phyloP scores from a whole-genome alignment of 108 stramenopile genomes.

The Cyclostephanos tholiformis region DNA sequence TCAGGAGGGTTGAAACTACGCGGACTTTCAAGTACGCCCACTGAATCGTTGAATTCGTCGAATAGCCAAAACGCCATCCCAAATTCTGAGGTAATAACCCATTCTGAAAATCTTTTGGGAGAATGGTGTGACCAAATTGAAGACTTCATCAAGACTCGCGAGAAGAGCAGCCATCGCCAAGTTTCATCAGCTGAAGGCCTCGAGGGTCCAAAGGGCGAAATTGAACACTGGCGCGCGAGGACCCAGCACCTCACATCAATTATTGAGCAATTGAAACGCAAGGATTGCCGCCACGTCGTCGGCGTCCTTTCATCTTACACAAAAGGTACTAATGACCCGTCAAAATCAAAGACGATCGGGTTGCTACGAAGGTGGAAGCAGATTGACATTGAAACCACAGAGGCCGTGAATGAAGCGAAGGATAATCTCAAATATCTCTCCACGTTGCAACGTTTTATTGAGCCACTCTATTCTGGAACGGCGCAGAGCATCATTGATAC shows the following conservation, averaged over 20 bases:
- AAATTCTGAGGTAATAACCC: slow-evolving; percentile 63
- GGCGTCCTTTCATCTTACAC: slow-evolving; percentile 67
- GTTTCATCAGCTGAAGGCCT: slow-evolving; percentile 25
- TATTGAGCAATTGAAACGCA: slow-evolving; percentile 81
- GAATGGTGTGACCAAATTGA: slow-evolving; percentile 91
- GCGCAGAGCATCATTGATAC: slow-evolving; percentile 86
- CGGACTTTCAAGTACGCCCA: slow-evolving; percentile 45
- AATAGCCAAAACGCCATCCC: slow-evolving; percentile 34
- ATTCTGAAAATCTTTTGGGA: slow-evolving; percentile 77
- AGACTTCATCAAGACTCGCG: slow-evolving; percentile 61
- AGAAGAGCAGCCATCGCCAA: slow-evolving; percentile 10
- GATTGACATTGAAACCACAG: slow-evolving; percentile 86
- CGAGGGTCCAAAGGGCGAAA: slow-evolving; percentile 80
- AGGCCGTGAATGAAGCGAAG: slow-evolving; percentile 92
- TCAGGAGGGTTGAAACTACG: slow-evolving; percentile 74
- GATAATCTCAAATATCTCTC: slow-evolving; percentile 93
- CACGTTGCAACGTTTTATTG: slow-evolving; percentile 88
- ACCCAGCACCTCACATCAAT: slow-evolving; percentile 89
- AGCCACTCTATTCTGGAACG: slow-evolving; percentile 86
- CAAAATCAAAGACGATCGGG: slow-evolving; percentile 58
- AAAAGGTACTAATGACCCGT: slow-evolving; percentile 58
- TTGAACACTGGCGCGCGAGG: slow-evolving; percentile 84
- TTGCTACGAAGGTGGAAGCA: slow-evolving; percentile 83
- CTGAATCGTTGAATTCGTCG: slow-evolving; percentile 38
- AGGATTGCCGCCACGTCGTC: slow-evolving; percentile 80